Evolutionary conservation across 2,329 filamentous ascomycete species (phyloP).

Genomic region (Cladobotryum mycophilum): DNA sequence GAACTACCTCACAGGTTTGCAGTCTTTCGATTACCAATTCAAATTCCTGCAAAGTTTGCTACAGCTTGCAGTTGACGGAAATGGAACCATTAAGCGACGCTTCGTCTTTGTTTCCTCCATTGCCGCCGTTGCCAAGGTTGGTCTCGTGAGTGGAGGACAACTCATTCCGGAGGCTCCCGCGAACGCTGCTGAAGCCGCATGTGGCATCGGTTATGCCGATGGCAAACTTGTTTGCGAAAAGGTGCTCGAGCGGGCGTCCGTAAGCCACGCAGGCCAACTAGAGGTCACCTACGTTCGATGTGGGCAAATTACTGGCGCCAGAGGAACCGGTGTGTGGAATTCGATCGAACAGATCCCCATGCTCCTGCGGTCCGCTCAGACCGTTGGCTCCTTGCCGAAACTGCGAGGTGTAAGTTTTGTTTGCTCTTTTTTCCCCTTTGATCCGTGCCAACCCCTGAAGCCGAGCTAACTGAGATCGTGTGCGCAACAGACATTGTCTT

Average conservation of each 20-base stretch:
- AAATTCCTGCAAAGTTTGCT: constrained; percentile 15
- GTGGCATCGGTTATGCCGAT: constrained; percentile 18
- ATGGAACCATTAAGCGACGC: constrained; percentile 13
- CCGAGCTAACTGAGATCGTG: constrained; percentile 1
- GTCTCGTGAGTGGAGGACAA: constrained; percentile 5
- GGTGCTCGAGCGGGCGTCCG: constrained; percentile 14
- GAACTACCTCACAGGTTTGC: constrained; percentile 17
- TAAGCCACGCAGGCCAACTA: constrained; percentile 3
- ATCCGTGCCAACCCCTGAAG: background rate
- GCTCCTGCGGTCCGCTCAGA: constrained; percentile 15
- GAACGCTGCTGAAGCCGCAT: constrained; percentile 10
- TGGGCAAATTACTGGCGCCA: constrained; percentile 17
- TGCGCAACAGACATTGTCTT: constrained; percentile 12
- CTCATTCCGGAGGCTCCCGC: constrained; percentile 14
- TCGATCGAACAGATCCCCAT: constrained; percentile 17
- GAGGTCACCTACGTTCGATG: constrained; percentile 15
- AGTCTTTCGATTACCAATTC: constrained; percentile 17
- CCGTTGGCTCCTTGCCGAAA: constrained; percentile 12
- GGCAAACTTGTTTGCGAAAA: constrained; percentile 19
- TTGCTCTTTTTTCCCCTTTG: background rate
- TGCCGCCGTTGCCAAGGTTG: constrained; percentile 18
- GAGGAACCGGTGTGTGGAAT: constrained; percentile 15
- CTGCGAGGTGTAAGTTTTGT: constrained; percentile 13
- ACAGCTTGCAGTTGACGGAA: constrained; percentile 11
- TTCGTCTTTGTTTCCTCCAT: constrained; percentile 27